A percentile compares a stretch with the other conserved stretches of the same genome.
phyloP scores from a whole-genome alignment of 2,329 filamentous ascomycete species.

The Zopfia rhizophila region DNA sequence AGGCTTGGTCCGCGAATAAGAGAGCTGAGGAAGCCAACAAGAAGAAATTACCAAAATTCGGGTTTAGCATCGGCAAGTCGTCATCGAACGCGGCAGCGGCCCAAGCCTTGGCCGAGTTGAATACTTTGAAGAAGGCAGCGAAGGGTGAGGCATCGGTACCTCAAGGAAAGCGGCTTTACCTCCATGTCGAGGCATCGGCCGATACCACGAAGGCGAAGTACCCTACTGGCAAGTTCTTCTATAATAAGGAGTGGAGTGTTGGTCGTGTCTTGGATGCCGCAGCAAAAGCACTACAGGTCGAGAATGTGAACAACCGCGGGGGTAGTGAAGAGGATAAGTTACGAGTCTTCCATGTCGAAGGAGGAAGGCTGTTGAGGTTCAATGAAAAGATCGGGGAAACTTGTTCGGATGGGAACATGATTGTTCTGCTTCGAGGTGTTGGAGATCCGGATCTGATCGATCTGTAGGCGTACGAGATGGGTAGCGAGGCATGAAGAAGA shows the following conservation, averaged over 20 bases:
- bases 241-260: conserved; percentile 81
- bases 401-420: conserved; percentile 84
- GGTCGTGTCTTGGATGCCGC: conserved; percentile 83
- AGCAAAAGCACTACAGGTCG: conserved; percentile 78
- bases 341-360: conserved; percentile 92
- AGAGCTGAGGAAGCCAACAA: conserved; percentile 65
- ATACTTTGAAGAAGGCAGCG: conserved; percentile 83
- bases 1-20: conserved; percentile 82
- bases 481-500: too few relatives aligned
- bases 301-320: conserved; percentile 84
- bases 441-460: conserved; percentile 77
- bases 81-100: conserved; percentile 59
- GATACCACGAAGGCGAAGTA: conserved; percentile 86
- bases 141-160: conserved; percentile 89
- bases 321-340: conserved; percentile 81
- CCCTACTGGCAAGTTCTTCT: conserved; percentile 68
- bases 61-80: conserved; percentile 30
- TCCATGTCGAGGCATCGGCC: conserved; percentile 90
- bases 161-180: conserved; percentile 84
- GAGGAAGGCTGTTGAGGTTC: conserved; percentile 86
- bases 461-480: conserved; percentile 30
- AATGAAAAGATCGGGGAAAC: conserved; percentile 81
- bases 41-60: conserved; percentile 29
- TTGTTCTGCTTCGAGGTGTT: conserved; percentile 87
- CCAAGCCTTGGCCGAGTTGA: conserved; percentile 74